These are phyloP conservation scores for Pittosporum tobira DNA, from an alignment of 129 eudicot genomes.

Conservation along the genomic window DNA sequence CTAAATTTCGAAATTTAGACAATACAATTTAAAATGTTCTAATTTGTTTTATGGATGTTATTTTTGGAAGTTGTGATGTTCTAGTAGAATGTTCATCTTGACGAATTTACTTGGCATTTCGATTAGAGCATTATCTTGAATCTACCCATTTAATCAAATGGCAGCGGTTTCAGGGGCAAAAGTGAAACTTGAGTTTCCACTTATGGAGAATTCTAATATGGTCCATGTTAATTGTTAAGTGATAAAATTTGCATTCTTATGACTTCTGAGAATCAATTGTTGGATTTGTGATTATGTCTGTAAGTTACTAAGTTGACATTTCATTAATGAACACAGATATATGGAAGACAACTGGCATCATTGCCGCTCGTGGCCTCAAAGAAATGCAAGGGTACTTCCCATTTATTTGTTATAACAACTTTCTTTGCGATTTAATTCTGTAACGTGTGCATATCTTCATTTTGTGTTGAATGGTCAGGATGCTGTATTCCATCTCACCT, in stretches of 20 bases:
- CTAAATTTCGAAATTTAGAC: no score
- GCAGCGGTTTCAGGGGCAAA: no score
- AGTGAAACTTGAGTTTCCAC: no score
- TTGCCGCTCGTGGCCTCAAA: slow-evolving; percentile 20
- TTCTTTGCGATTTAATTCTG: neutral
- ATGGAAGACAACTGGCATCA: slow-evolving; percentile 29
- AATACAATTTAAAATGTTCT: no score
- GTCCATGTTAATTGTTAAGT: neutral
- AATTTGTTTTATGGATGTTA: no score
- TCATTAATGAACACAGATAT: slow-evolving; percentile 31
- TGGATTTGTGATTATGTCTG: neutral
- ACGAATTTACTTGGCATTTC: no score
- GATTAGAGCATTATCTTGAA: no score
- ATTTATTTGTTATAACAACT: neutral
- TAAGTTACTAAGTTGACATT: neutral
- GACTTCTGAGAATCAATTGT: neutral
- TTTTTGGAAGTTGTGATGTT: no score
- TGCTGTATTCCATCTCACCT: neutral
- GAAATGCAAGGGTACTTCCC: slow-evolving; percentile 33
- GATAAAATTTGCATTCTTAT: neutral
- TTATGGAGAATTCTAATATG: no score
- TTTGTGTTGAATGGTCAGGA: neutral
- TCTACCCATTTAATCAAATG: no score
- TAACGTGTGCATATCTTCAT: no score
- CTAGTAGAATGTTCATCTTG: no score